Evolutionary conservation across 495 filamentous ascomycete species (phyloP), one percentile per base, ranked within the genome.

Genomic region (Hypoxylon lienhwacheense): DNA sequence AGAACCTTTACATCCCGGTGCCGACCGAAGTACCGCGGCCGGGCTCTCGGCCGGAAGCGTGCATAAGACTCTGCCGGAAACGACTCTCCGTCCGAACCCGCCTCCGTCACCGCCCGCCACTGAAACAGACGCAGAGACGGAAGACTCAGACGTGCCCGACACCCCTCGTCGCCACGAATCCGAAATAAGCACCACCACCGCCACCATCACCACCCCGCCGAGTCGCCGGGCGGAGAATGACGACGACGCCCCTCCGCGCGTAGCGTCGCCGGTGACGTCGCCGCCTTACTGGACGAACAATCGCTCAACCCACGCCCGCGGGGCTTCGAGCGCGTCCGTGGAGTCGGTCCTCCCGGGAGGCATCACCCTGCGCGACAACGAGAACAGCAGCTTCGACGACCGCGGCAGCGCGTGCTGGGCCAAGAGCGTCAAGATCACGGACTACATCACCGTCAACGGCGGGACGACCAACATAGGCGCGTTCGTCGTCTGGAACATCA

Each of bases 391-490:
- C 10, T 63, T 59, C 11, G 68, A 70, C 22, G 70, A 76, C 31
- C 71, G 76, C 37, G 80, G 78, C 46, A 70, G 72, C 20, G 77
- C 77, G 7, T 81, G 79, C 62, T 82, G 79, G 79, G 79, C 79
- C 21, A 75, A 69, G 63, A 77, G 77, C 54, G 79, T 81, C 17
- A 64, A 75, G 60, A 72, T 82, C 39, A 70, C 72, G 4, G 75
- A 81, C 40, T 69, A 74, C 58, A 70, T 79, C 4, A 56, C 74
- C 37, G 71, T 82, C 15, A 80, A 81, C 59, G 76, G 75, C 12
- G 73, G 73, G 47, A 36, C 58, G 11, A 76, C 71, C 3, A 77
- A 75, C 39, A 75, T 82, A 25, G 79, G 79, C n/a, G 76, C 79
- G 0, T 82, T 82, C 56, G 73, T 79, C 5, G 78, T 80, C 0